Evolutionary conservation across 2,329 filamentous ascomycete species (phyloP).

Genomic region (Podosphaera aphanis): DNA sequence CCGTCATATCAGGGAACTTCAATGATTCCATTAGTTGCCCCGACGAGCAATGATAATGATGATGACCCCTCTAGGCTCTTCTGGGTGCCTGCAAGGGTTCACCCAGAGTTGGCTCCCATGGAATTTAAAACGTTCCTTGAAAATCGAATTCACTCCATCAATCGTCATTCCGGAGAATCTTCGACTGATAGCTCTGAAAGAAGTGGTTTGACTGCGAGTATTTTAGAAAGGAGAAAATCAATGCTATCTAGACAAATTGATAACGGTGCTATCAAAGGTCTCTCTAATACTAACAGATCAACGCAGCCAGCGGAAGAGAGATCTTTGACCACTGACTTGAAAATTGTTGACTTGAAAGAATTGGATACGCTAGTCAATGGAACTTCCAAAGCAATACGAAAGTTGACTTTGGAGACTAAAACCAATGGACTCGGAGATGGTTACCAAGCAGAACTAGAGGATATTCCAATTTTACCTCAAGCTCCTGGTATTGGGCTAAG

Average conservation of each 20-base stretch:
- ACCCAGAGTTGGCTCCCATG: conserved; percentile 81
- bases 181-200: conserved; percentile 29
- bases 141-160: conserved; percentile 73
- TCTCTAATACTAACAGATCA: conserved; percentile 61
- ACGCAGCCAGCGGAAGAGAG: conserved; percentile 54
- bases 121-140: conserved; percentile 96
- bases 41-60: conserved; percentile 53
- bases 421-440: conserved; percentile 16
- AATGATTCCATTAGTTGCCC: conserved; percentile 46
- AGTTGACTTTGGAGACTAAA: conserved; percentile 26
- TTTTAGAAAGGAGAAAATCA: conserved; percentile 69
- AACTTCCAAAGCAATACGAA: conserved; percentile 45
- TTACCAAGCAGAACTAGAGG: conserved; percentile 25
- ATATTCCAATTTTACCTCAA: conserved; percentile 68
- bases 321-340: conserved; percentile 40
- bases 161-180: conserved; percentile 57
- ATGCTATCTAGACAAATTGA: conserved; percentile 89
- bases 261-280: conserved; percentile 26
- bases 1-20: conserved; percentile 44
- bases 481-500: conserved; percentile 57
- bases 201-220: conserved; percentile 26
- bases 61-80: conserved; percentile 72
- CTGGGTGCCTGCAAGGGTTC: conserved; percentile 86
- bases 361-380: conserved; percentile 69
- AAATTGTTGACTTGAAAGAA: conserved; percentile 32